Conservation (phyloP, 1,284 basidiomycete species). For the Naganishia albida region DNA sequence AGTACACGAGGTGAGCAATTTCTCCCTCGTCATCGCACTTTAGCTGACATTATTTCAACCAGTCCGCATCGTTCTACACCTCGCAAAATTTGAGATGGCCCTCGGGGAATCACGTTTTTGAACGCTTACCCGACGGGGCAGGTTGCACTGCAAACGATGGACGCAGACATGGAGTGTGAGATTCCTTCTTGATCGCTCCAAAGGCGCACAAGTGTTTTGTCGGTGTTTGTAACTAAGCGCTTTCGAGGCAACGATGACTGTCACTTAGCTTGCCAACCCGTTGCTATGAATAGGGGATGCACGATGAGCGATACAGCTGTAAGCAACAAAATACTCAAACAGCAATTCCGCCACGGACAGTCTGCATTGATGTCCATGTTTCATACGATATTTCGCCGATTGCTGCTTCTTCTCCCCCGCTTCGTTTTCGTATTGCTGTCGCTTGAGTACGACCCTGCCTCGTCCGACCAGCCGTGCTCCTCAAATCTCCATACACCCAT, state of each 20-base stretch:
- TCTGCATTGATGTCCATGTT: neutral
- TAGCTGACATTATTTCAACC: too few species aligned
- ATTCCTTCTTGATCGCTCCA: constrained; percentile 18
- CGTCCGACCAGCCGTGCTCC: neutral
- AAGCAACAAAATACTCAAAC: neutral
- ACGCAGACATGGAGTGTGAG: constrained; percentile 15
- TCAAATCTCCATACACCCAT: neutral
- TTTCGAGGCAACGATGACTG: too few species aligned
- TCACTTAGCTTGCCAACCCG: too few species aligned
- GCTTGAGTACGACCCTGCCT: neutral
- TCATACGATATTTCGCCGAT: constrained; percentile 25
- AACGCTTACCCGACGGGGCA: constrained; percentile 7
- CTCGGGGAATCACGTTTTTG: constrained; percentile 11
- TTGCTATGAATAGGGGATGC: neutral
- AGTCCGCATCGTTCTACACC: constrained; percentile 14
- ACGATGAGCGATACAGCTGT: too few species aligned
- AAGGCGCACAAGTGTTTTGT: constrained; percentile 17
- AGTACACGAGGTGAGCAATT: neutral
- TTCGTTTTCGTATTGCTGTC: constrained; percentile 6
- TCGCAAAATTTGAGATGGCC: constrained; percentile 12
- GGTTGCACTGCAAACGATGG: constrained; percentile 5
- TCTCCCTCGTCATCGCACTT: neutral
- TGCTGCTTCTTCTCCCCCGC: constrained; percentile 7
- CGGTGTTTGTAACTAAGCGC: neutral
- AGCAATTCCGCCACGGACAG: neutral